Conservation (phyloP, 441 rosid genomes). For the Pelargonium citronellum region DNA sequence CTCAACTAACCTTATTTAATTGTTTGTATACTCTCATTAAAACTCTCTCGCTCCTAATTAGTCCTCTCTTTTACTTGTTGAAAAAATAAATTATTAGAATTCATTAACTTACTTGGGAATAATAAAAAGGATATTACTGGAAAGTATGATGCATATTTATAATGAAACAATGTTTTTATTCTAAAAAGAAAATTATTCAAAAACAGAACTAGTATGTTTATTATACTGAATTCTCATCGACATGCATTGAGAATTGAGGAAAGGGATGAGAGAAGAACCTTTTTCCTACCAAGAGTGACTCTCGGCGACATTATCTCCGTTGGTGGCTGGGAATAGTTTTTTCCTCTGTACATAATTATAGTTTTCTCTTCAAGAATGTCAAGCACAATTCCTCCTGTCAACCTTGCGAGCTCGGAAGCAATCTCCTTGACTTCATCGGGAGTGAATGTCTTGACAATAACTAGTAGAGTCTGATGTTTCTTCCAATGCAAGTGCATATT, state of each 20-base stretch:
- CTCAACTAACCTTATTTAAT: too few relatives aligned
- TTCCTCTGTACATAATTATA: constrained; percentile 90
- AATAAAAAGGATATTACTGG: too few relatives aligned
- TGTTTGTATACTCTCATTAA: too few relatives aligned
- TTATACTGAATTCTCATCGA: too few relatives aligned
- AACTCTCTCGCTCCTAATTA: too few relatives aligned
- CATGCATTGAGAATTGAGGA: neutral
- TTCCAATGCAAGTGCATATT: constrained; percentile 99
- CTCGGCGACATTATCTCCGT: constrained; percentile 92
- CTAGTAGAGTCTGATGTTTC: constrained; percentile 89
- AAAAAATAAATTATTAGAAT: too few relatives aligned
- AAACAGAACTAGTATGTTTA: too few relatives aligned
- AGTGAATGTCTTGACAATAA: constrained; percentile 74
- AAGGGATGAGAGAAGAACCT: constrained; percentile 37
- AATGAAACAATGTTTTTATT: too few relatives aligned
- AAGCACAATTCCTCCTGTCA: constrained; percentile 84
- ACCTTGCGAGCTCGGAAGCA: constrained; percentile 70
- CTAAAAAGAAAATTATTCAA: too few relatives aligned
- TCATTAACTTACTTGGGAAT: too few relatives aligned
- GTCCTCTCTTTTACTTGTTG: too few relatives aligned
- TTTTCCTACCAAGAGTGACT: constrained; percentile 77
- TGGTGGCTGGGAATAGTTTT: constrained; percentile 90
- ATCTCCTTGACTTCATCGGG: constrained; percentile 84
- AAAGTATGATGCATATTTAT: too few relatives aligned
- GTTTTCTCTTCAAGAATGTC: constrained; percentile 74